Evolutionary conservation across 2,329 filamentous ascomycete species (phyloP), one percentile per base, ranked within the genome.

Genomic region (Myrmaecium sp.): DNA sequence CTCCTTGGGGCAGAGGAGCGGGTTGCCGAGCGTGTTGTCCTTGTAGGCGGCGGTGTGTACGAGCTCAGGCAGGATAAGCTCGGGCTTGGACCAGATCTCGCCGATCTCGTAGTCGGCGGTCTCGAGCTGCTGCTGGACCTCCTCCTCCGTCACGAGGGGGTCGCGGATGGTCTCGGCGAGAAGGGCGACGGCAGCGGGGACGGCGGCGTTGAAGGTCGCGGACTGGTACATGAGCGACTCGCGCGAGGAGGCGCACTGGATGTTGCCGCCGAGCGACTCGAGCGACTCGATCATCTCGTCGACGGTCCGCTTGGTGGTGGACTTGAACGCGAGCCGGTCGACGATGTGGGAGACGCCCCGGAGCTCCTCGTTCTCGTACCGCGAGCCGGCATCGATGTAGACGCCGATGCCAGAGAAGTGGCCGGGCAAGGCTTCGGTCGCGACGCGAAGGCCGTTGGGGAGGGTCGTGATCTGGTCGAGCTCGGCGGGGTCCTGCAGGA

Each of bases 161-260:
- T 91, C 69, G 31, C 82, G 76, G 35, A 98, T 91, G 17, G 89
- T 95, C 52, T 98, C 89, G 32, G 89, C 86, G 21, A 98, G 68
- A 11, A 98, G 57, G 16, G 66, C 81, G 14, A 92, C 69, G 8
- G 86, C 82, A 6, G 71, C 71, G 5, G 80, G 74, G 6, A 98
- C 83, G 11, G 82, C 76, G 14, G 75, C 76, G 60, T 98, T 98
- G 68, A 98, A 98, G 16, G 84, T 94, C 14, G 89, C 89, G 2
- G 83, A 81, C 54, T 98, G 89, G 60, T 98, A 98, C 89, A 98
- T 98, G 57, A 98, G 69, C 30, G 82, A 82, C 55, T 98, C 89
- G 37, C 89, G 68, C 2, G 83, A 92, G 2, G 84, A 94, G 7
- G 86, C 84, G 56, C 89, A 98, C 56, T 95, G 84, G 32, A 98